A percentile compares a stretch with the other conserved stretches of the same genome.
Conservation (phyloP, 148 eudicot genomes). For the Polygonum maritimum region DNA sequence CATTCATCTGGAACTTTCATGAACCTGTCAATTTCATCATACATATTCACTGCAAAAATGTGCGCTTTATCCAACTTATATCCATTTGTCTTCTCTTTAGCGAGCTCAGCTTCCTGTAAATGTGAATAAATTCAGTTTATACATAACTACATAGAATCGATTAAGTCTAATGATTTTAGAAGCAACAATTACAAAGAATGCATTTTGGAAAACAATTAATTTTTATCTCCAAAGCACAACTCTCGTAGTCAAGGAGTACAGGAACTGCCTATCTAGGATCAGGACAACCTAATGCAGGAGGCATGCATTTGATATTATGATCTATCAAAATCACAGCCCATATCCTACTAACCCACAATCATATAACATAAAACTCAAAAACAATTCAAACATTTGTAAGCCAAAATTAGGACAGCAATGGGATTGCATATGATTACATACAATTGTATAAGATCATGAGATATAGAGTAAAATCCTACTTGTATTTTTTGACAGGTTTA, state of each 20-base stretch:
- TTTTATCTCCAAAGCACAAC: too few relatives aligned
- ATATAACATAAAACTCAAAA: background rate
- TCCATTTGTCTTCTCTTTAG: slow-evolving; percentile 64
- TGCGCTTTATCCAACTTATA: slow-evolving; percentile 71
- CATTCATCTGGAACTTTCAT: slow-evolving; percentile 87
- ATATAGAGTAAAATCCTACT: too few relatives aligned
- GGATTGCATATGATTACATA: background rate
- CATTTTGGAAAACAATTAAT: background rate
- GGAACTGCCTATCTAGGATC: too few relatives aligned
- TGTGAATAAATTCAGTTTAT: background rate
- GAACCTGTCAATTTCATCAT: slow-evolving; percentile 82
- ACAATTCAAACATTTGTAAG: background rate
- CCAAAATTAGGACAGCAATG: background rate
- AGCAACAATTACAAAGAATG: background rate
- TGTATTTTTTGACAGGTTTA: too few relatives aligned
- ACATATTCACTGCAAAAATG: slow-evolving; percentile 69
- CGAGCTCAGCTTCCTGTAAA: slow-evolving; percentile 77
- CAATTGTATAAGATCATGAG: too few relatives aligned
- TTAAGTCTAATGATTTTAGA: background rate
- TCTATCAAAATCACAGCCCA: too few relatives aligned
- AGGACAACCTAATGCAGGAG: background rate
- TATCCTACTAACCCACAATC: background rate
- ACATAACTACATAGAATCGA: background rate
- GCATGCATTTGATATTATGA: too few relatives aligned
- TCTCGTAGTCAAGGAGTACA: too few relatives aligned